Base-by-base conservation (phyloP, 176 grass and related monocot species). In the Oryza meyeriana region DNA sequence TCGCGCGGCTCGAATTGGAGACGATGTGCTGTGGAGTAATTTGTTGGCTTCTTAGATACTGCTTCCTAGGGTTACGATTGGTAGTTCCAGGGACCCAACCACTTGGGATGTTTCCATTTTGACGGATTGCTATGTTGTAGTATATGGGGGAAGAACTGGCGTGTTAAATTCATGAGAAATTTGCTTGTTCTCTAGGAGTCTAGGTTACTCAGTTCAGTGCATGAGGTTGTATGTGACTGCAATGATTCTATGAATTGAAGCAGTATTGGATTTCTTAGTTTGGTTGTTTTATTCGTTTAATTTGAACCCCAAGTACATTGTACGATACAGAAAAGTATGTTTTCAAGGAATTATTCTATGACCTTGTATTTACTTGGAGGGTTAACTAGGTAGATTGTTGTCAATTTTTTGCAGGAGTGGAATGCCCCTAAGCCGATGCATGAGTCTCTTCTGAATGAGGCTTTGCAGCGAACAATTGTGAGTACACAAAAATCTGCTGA, bases 341-440 rank as follows among this genome's bases (percentile, higher is more conserved):
- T 81, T 81, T 16, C 20, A 63, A 12, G 18, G 27, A 35, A 34
- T 18, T 77, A 24, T 42, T 62, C 10, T 55, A 12, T 47, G 28
- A n/a, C 34, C 38, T 72, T 44, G 8, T 75, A 33, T 76, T 61
- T n/a, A 30, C 39, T 29, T 13, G 22, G 3, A 48, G 38, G 9
- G 17, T 85, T 69, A 67, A 69, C 13, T n/a, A 3, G 20, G 32
- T 36, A 13, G 31, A 32, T 8, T 26, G 68, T 78, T 77, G 0
- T 76, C n/a, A 26, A 59, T 72, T 2, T 70, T 81, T 30, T 81
- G 71, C 79, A 94, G 94, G 94, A 97, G 79, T 97, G 94, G 94
- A 94, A 94, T 89, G 83, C 89, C 24, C 94, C 94, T 57, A 92
- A 97, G 50, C 92, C 92, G 24, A 92, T 87, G 92, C 92, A 97